phyloP scores from a whole-genome alignment of 2,329 filamentous ascomycete genomes.

The Colletotrichum horii region DNA sequence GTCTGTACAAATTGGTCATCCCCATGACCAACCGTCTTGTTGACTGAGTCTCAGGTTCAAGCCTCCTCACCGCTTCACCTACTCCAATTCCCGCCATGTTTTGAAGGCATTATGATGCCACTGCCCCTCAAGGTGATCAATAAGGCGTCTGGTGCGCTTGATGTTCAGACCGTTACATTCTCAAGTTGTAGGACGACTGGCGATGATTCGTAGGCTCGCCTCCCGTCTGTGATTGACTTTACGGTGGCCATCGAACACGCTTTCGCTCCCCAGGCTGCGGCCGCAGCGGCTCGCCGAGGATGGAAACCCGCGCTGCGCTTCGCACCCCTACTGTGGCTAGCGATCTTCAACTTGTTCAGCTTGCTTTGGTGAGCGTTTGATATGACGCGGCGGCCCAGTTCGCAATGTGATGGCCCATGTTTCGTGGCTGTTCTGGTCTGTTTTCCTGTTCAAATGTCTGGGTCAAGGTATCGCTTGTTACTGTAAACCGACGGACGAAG shows the following conservation, averaged over 20 bases:
- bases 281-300: background rate
- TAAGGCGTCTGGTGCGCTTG: background rate
- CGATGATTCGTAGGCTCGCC: background rate
- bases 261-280: background rate
- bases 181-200: background rate
- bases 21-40: too few species aligned
- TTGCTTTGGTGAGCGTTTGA: background rate
- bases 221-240: background rate
- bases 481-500: background rate
- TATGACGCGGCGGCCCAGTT: background rate
- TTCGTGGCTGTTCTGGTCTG: background rate
- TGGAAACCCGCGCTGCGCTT: background rate
- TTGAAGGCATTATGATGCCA: background rate
- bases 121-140: background rate
- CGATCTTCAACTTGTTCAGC: background rate
- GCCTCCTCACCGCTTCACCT: too few species aligned
- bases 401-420: background rate
- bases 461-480: background rate
- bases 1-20: too few species aligned
- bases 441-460: background rate
- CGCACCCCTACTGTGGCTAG: background rate
- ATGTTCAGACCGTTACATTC: background rate
- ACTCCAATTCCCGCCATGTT: too few species aligned
- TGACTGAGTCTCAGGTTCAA: too few species aligned
- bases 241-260: background rate